Base-by-base conservation (phyloP, 169 alveolate species). In the Cryptosporidium sp. region DNA sequence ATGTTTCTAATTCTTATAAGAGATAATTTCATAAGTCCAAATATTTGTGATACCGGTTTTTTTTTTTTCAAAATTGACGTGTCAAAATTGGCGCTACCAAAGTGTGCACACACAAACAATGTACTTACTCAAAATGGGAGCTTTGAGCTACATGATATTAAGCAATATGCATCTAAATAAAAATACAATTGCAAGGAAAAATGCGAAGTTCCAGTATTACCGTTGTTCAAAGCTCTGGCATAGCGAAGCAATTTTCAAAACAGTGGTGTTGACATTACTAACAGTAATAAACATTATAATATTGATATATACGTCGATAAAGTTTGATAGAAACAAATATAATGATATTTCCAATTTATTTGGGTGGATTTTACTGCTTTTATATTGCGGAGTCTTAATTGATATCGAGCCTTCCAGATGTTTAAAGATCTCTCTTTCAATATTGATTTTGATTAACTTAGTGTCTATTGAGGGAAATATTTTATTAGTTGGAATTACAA, bases 91-190 rank as follows among this genome's bases (percentile, higher is more conserved):
- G 89, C 89, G 89, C 69, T 43, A 37, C 29, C 39, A 1, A 9
- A 21, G 89, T 55, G 89, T 80, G 89, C 62, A 41, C 74, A 59
- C 89, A 80, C 75, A 48, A 65, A 35, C 10, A 21, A 18, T 1
- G 12, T n/a, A 65, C 23, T 65, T 29, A 16, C 10, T 65, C 21
- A 35, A 65, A 65, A 35, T 65, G 29, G 3, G 67, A 55, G 16
- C 29, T 55, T n/a, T 12, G 12, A 23, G 8, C 37, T 55, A 12
- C 31, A n/a, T 55, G 18, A n/a, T 55, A 55, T 55, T 55, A 23
- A 29, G n/a, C 23, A 59, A 65, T 18, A 80, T 80, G 89, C 59
- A 73, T 73, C 21, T 58, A 51, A 73, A 55, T 31, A 41, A 37
- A 26, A 23, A 48, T 5, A 16, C 18, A 37, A 18, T 26, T 33